Percentiles rank a stretch among this genome's conserved stretches.
Conservation (phyloP, 2,329 filamentous ascomycete genomes). For the Fusarium ambrosium region DNA sequence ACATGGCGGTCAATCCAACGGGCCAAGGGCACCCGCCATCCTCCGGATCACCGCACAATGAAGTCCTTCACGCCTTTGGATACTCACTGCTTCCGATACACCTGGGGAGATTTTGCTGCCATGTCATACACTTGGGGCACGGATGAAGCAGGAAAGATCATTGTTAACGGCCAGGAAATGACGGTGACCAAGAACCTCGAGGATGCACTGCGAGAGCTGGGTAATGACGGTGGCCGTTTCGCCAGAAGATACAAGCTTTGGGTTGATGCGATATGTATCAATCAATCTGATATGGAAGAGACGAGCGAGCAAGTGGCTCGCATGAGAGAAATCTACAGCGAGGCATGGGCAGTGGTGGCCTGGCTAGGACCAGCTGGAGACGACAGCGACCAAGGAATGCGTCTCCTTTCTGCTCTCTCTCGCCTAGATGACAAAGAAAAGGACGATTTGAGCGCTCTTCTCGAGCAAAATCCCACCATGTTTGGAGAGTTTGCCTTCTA, state of each 20-base stretch:
- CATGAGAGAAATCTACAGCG: constrained; percentile 23
- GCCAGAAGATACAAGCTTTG: constrained; percentile 14
- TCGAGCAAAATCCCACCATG: constrained; percentile 5
- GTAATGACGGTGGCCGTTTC: constrained; percentile 7
- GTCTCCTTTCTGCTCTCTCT: constrained; percentile 12
- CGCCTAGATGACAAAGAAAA: constrained; percentile 20
- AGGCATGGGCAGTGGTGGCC: constrained; percentile 21
- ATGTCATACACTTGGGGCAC: constrained; percentile 20
- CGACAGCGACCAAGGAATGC: constrained; percentile 16
- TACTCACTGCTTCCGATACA: constrained; percentile 8
- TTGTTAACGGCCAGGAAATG: constrained; percentile 16
- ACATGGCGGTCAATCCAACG: constrained; percentile 18
- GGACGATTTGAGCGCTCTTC: background rate
- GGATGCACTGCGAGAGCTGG: constrained; percentile 11
- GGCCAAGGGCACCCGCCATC: constrained; percentile 2
- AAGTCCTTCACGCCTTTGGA: constrained; percentile 8
- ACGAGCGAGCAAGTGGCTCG: constrained; percentile 15
- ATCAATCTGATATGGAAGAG: constrained; percentile 17
- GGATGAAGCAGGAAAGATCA: constrained; percentile 13
- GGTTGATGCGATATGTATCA: constrained; percentile 27
- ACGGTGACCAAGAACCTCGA: constrained; percentile 23
- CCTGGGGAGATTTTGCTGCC: constrained; percentile 22
- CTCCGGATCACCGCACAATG: constrained; percentile 8
- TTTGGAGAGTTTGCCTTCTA: constrained; percentile 22
- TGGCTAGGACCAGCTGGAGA: constrained; percentile 21